Percentiles rank a stretch among this genome's conserved stretches.
These are phyloP conservation scores for Silene uniflora DNA, from an alignment of 148 eudicot species.

Conservation along the genomic window DNA sequence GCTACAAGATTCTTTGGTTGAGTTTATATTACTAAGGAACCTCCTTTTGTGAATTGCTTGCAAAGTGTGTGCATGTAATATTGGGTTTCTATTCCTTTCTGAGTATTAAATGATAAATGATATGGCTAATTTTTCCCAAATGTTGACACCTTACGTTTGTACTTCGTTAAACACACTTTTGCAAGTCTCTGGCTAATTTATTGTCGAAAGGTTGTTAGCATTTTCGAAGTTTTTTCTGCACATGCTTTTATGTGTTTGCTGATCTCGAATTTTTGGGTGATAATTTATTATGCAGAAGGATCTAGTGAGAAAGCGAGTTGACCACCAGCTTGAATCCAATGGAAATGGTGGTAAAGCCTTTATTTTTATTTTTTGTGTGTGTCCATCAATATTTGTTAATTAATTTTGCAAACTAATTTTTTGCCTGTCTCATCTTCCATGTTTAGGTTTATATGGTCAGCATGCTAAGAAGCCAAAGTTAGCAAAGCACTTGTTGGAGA, in stretches of 20 bases:
- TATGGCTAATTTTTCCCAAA: neutral
- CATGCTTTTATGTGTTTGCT: constrained; percentile 9
- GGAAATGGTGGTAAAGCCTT: constrained; percentile 56
- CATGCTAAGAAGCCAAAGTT: constrained; percentile 63
- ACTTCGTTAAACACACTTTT: no score
- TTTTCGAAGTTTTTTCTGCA: neutral
- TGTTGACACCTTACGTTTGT: neutral
- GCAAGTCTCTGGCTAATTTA: no score
- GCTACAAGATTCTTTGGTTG: neutral
- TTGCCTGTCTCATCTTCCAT: constrained; percentile 3
- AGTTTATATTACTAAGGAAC: neutral
- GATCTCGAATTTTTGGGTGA: constrained; percentile 1
- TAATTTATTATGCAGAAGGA: constrained; percentile 54
- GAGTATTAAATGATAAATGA: neutral
- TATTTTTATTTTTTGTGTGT: neutral
- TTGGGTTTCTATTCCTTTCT: neutral
- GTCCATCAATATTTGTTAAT: neutral
- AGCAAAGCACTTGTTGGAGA: constrained; percentile 56
- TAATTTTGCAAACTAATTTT: constrained; percentile 2
- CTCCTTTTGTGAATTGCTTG: neutral
- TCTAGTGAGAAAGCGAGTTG: constrained; percentile 56
- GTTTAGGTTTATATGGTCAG: constrained; percentile 59
- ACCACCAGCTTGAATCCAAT: constrained; percentile 66
- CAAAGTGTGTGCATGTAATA: neutral
- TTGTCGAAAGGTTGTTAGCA: no score